Conservation (phyloP, 116 monocot genomes). For the Trichopus zeylanicus region DNA sequence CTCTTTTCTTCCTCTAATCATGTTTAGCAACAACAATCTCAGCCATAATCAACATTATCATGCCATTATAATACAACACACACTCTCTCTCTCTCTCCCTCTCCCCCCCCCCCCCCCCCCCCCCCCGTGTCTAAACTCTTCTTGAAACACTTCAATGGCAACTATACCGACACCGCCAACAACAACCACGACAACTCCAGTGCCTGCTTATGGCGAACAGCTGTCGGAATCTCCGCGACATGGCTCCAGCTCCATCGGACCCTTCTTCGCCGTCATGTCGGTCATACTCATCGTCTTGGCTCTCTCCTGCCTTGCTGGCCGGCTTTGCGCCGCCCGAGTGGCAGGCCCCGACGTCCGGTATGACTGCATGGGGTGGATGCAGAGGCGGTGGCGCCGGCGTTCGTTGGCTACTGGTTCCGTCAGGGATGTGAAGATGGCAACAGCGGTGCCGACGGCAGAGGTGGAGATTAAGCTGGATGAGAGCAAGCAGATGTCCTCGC, state of each 20-base stretch:
- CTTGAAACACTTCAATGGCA: no score
- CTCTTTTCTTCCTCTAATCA: no score
- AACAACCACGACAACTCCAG: constrained; percentile 5
- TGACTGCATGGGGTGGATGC: constrained; percentile 18
- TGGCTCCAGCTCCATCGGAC: constrained; percentile 20
- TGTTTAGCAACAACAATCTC: no score
- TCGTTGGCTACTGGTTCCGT: background rate
- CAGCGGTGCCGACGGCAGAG: no score
- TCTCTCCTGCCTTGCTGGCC: constrained; percentile 24
- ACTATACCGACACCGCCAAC: no score
- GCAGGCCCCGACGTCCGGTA: constrained; percentile 23
- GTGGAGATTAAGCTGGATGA: background rate
- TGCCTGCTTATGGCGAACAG: constrained; percentile 9
- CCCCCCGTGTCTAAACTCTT: no score
- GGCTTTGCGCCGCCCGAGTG: constrained; percentile 10
- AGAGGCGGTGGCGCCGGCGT: background rate
- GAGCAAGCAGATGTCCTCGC: background rate
- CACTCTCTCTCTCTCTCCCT: no score
- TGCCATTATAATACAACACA: no score
- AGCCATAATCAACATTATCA: no score
- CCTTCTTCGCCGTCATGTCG: constrained; percentile 28
- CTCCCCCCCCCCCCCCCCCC: no score
- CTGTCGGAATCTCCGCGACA: background rate
- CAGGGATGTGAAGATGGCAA: background rate
- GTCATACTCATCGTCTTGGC: constrained; percentile 15